These are phyloP conservation scores for Leccinum ochraceum DNA, from an alignment of 768 basidiomycete species.

Conservation along the genomic window DNA sequence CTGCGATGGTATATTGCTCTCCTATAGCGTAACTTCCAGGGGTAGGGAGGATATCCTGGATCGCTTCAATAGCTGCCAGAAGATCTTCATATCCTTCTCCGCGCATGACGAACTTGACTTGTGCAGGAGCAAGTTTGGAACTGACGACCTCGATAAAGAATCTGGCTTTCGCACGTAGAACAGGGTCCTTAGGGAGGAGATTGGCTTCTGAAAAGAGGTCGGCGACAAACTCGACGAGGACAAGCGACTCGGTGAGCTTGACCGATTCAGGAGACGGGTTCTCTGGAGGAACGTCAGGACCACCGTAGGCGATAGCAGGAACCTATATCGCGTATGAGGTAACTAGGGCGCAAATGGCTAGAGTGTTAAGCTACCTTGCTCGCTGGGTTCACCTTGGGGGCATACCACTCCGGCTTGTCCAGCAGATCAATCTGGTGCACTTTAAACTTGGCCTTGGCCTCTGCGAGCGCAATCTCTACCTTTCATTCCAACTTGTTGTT, in stretches of 20 bases:
- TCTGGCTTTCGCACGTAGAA: constrained; percentile 57
- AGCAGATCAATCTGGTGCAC: constrained; percentile 57
- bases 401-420: constrained; percentile 74
- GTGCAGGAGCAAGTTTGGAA: constrained; percentile 45
- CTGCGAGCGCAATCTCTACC: constrained; percentile 63
- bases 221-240: constrained; percentile 67
- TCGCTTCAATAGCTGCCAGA: constrained; percentile 43
- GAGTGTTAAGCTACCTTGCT: constrained; percentile 49
- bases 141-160: constrained; percentile 62
- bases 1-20: constrained; percentile 50
- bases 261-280: constrained; percentile 58
- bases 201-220: constrained; percentile 52
- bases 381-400: constrained; percentile 61
- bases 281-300: constrained; percentile 54
- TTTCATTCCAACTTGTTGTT: constrained; percentile 21
- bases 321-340: constrained; percentile 5
- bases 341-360: neutral
- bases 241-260: constrained; percentile 65
- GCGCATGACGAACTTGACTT: constrained; percentile 36
- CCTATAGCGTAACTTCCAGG: constrained; percentile 40
- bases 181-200: constrained; percentile 56
- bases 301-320: constrained; percentile 55
- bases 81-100: constrained; percentile 45
- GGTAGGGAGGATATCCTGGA: constrained; percentile 52
- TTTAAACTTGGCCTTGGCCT: constrained; percentile 50